Evolutionary conservation across 129 eudicot species (phyloP).

Genomic region (Heracleum sosnowskyi): DNA sequence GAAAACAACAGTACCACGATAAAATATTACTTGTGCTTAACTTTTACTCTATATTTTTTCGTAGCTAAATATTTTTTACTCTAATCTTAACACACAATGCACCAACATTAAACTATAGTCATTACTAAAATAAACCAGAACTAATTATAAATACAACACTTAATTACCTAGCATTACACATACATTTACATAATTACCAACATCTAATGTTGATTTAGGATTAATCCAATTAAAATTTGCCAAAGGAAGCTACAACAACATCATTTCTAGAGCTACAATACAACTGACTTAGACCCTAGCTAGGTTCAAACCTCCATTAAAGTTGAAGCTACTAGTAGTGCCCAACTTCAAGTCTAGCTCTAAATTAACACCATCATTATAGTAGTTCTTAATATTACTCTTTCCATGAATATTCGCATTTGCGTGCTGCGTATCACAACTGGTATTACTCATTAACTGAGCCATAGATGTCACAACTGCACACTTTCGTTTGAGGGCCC

Average conservation of each 20-base stretch:
- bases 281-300: not conserved
- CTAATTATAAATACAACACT: too few relatives aligned
- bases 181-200: not conserved
- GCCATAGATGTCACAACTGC: constrained; percentile 53
- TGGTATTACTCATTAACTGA: constrained; percentile 40
- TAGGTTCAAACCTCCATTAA: constrained; percentile 5
- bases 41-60: too few relatives aligned
- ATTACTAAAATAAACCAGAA: not conserved
- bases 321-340: not conserved
- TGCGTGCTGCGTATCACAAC: not conserved
- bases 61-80: too few relatives aligned
- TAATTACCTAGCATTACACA: not conserved
- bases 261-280: too few relatives aligned
- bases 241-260: not conserved
- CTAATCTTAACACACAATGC: not conserved
- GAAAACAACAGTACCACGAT: not conserved
- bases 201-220: too few relatives aligned
- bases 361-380: not conserved
- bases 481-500: constrained; percentile 15
- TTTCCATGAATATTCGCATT: not conserved
- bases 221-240: too few relatives aligned
- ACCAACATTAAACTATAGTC: not conserved
- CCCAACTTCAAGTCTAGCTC: constrained; percentile 30
- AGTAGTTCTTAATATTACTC: too few relatives aligned
- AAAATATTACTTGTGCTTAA: too few relatives aligned